These are phyloP conservation scores for Amanita muscaria DNA, from an alignment of 768 basidiomycete species.

Conservation along the genomic window DNA sequence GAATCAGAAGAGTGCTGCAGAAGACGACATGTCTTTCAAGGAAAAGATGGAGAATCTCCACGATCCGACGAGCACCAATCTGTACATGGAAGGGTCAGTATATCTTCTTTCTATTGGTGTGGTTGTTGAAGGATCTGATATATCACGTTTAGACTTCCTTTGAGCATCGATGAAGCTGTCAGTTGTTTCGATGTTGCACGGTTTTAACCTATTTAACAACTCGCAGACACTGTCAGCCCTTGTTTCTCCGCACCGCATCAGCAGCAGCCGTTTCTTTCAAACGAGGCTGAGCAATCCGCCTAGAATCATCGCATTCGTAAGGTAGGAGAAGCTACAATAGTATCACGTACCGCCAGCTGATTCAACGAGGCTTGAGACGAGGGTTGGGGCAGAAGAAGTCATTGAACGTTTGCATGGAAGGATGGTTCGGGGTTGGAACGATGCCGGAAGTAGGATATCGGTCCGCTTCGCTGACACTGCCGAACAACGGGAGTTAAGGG, in stretches of 20 bases:
- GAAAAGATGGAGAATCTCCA: conserved; percentile 69
- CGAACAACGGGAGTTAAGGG: conserved; percentile 71
- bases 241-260: conserved; percentile 62
- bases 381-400: conserved; percentile 64
- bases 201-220: neutral
- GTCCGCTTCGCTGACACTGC: conserved; percentile 74
- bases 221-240: conserved; percentile 52
- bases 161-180: conserved; percentile 62
- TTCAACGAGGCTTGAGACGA: conserved; percentile 54
- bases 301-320: conserved; percentile 73
- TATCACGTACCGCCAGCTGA: conserved; percentile 3
- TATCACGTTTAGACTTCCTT: conserved; percentile 40
- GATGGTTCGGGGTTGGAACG: conserved; percentile 74
- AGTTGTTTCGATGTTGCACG: conserved; percentile 11
- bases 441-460: conserved; percentile 66
- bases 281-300: conserved; percentile 70
- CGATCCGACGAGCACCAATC: conserved; percentile 60
- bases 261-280: conserved; percentile 73
- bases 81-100: conserved; percentile 70
- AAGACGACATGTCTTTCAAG: conserved; percentile 48
- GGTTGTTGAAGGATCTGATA: neutral
- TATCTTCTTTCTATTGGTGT: neutral
- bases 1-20: conserved; percentile 15
- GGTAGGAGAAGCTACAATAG: conserved; percentile 33
- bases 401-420: conserved; percentile 73